Base-by-base conservation (phyloP, 202 grass and related monocot species). In the Carex arenaria region DNA sequence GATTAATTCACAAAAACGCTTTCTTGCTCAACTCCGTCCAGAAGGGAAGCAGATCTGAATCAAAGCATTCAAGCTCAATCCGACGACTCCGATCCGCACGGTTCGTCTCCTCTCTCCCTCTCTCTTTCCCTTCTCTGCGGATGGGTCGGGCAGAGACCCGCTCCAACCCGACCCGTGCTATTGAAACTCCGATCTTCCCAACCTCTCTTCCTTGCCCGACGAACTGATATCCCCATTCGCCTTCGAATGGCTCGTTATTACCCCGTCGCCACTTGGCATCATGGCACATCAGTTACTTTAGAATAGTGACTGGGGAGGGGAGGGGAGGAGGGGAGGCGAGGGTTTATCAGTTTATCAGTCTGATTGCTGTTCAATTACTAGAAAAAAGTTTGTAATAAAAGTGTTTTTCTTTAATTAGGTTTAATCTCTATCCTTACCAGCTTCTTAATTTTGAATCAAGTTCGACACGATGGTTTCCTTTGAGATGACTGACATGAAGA, bases 401-500 rank as follows among this genome's bases (percentile, higher is more conserved):
- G 30, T 38, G 26, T 19, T n/a, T 72, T 84, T 79, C 10, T 82
- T 19, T 54, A 0, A 53, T 85, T 86, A 77, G 68, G 90, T 89
- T 38, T 15, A 67, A 80, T 45, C 32, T 40, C 42, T 53, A n/a
- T 90, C 71, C 78, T 80, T 14, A 20, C 81, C 23, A 1, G 72
- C 85, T 57, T 82, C 60, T n/a, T 83, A 7, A 30, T 76, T 79
- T 89, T 55, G 82, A 13, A 22, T 70, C 10, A 38, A 60, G 81
- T 43, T 68, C 4, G 12, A 49, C 77, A 85, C 64, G 34, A 99
- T 99, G 97, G 97, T 96, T 88, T 99, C 97, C 61, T 94, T 99
- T 73, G 93, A 99, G 90, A 99, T 99, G 93, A 99, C 90, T 87
- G 97, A 99, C 23, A 91, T 90, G 66, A 99, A 96, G 85, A 99